Conservation (phyloP, 2,329 filamentous ascomycete species). For the Penicillium sp. region DNA sequence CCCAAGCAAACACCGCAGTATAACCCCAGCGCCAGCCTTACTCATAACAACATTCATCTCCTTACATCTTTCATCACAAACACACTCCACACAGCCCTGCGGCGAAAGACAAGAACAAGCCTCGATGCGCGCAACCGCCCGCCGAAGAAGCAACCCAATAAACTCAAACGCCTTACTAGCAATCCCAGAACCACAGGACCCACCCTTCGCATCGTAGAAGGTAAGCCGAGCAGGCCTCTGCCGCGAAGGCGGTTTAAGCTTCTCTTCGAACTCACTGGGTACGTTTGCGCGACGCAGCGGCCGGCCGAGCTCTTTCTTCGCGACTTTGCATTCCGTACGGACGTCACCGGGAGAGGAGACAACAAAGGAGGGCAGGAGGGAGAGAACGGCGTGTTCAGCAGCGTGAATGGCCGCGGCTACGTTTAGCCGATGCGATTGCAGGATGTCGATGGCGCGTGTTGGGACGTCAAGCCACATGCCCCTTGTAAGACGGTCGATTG, state of each 20-base stretch:
- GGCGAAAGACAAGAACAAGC: conserved; percentile 66
- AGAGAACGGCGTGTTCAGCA: conserved; percentile 86
- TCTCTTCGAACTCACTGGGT: conserved; percentile 14
- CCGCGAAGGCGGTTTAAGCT: conserved; percentile 47
- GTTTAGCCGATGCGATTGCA: conserved; percentile 71
- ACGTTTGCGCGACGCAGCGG: conserved; percentile 37
- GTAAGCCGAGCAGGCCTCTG: conserved; percentile 86
- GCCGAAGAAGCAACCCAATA: conserved; percentile 71
- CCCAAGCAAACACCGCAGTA: conserved; percentile 73
- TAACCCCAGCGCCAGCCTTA: conserved; percentile 80
- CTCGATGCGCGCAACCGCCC: conserved; percentile 75
- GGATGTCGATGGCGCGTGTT: conserved; percentile 71
- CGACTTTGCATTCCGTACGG: conserved; percentile 88
- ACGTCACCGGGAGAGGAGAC: conserved; percentile 88
- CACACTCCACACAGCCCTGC: conserved; percentile 86
- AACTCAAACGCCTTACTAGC: conserved; percentile 94
- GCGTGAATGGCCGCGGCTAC: conserved; percentile 89
- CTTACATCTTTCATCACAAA: conserved; percentile 79
- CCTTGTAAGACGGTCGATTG: conserved; percentile 78
- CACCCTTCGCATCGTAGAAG: conserved; percentile 94
- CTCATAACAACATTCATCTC: conserved; percentile 90
- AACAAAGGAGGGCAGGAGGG: conserved; percentile 85
- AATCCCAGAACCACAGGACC: conserved; percentile 78
- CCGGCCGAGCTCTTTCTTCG: conserved; percentile 80
- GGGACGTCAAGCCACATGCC: conserved; percentile 97